phyloP scores from a whole-genome alignment of 2,329 filamentous ascomycete species.

The Paraphaeosphaeria minitans region DNA sequence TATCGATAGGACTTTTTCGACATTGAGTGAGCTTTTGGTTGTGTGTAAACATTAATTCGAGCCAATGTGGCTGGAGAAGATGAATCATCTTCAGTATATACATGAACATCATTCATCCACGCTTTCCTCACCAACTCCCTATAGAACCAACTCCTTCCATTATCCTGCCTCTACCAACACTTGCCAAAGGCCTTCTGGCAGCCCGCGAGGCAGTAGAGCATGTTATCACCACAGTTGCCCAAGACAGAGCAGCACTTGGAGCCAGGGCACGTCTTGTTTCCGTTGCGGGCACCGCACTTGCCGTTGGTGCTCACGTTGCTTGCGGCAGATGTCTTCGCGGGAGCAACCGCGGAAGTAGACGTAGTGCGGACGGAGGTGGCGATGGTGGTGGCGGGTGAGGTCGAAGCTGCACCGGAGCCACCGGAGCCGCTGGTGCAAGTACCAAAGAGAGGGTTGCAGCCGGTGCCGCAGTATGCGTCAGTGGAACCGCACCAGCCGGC shows the following conservation, averaged over 20 bases:
- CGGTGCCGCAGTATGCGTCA: slow-evolving; percentile 35
- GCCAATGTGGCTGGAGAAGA: background rate
- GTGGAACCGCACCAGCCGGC: slow-evolving; percentile 49
- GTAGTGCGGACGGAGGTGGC: slow-evolving; percentile 2
- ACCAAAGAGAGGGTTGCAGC: slow-evolving; percentile 40
- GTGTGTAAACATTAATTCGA: background rate
- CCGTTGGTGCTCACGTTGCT: slow-evolving; percentile 10
- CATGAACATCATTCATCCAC: background rate
- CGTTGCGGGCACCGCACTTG: slow-evolving; percentile 1
- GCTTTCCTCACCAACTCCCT: background rate
- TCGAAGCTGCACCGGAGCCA: slow-evolving; percentile 4
- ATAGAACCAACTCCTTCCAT: background rate
- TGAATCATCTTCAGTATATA: background rate
- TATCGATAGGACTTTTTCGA: background rate
- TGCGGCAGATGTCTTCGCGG: slow-evolving; percentile 1
- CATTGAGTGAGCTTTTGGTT: background rate
- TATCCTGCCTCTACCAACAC: background rate
- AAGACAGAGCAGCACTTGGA: slow-evolving; percentile 1
- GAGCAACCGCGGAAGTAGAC: background rate
- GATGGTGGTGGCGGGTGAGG: slow-evolving; percentile 4
- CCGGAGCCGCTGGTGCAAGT: slow-evolving; percentile 19
- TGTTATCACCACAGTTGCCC: background rate
- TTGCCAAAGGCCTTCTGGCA: slow-evolving; percentile 4
- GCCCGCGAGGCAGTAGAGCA: background rate
- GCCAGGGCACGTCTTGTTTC: slow-evolving; percentile 1